Evolutionary conservation across 1,284 basidiomycete species (phyloP), one percentile per base, ranked within the genome.

Genomic region (Tetrapyrgos nigripes): DNA sequence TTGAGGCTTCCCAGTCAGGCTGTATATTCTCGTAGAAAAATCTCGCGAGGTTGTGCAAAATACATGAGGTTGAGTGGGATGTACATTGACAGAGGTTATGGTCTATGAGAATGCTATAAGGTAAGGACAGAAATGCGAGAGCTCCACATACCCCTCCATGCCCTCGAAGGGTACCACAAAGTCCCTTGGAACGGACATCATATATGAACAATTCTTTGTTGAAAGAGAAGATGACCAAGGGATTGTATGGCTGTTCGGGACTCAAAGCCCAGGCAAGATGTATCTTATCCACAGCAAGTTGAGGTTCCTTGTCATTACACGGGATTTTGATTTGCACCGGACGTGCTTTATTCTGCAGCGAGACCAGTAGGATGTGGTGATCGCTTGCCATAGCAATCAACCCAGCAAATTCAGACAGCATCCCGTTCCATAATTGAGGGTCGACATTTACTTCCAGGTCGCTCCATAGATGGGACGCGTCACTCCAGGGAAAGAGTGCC

Each of bases 21-120:
- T 83, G 60, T 90, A 91, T 47, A 92, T 78, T 29, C 90, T 78
- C 14, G 81, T 77, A 0, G 87, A 83, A 64, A 83, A 83, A 69
- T 92, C 89, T 44, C 84, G 76, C 0, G 89, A 89, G 11, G 88
- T 89, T 0, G 86, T 89, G 58, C 85, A 86, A 60, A 90, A 81
- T 1, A 88, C 66, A 62, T 88, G 75, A 2, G 86, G 83, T 35
- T 72, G 74, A 0, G 64, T 73, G 3, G 85, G 88, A 67, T 91
- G 86, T 5, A 87, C 82, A 1, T 76, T 79, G 14, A 92, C 81
- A 10, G 84, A 86, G 1, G 86, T 90, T 53, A 92, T 89, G 37
- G 80, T 76, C 89, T 91, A 62, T 26, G 19, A 44, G 37, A 60
- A 24, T 48, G 53, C 23, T 54, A 65, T 53, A n/a, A 43, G 31